A percentile compares a stretch with the other conserved stretches of the same genome.
phyloP scores from a whole-genome alignment of 345 rosid species.

The Punica granatum region DNA sequence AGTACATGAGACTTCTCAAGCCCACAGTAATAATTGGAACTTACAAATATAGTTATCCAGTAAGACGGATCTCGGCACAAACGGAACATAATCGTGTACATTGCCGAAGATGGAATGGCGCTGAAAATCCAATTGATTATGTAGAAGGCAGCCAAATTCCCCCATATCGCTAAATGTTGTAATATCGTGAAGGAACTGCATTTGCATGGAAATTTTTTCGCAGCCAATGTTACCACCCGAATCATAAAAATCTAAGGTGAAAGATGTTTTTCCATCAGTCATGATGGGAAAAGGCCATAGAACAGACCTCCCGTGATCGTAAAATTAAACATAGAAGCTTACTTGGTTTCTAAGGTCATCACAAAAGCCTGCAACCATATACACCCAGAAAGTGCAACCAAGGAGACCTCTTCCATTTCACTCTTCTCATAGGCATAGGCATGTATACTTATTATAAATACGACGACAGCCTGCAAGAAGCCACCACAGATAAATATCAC shows the following conservation, averaged over 20 bases:
- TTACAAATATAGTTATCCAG: slow-evolving; percentile 80
- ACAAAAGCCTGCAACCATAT: slow-evolving; percentile 99
- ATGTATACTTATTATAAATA: slow-evolving; percentile 76
- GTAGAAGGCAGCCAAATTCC: slow-evolving; percentile 74
- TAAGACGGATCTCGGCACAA: slow-evolving; percentile 76
- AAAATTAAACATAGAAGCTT: slow-evolving; percentile 16
- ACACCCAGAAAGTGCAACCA: slow-evolving; percentile 97
- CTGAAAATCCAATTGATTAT: slow-evolving; percentile 78
- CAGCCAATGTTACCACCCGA: background rate
- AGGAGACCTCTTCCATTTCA: slow-evolving; percentile 90
- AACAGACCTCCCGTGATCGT: background rate
- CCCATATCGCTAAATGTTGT: slow-evolving; percentile 94
- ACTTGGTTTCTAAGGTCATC: slow-evolving; percentile 90
- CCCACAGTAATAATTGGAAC: slow-evolving; percentile 10
- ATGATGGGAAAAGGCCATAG: too few relatives aligned
- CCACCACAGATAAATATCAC: background rate
- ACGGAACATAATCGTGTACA: slow-evolving; percentile 97
- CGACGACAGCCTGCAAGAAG: slow-evolving; percentile 75
- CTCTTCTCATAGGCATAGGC: slow-evolving; percentile 86
- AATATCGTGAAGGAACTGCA: slow-evolving; percentile 86
- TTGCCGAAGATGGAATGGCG: slow-evolving; percentile 73
- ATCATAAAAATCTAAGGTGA: background rate
- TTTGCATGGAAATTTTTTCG: slow-evolving; percentile 1
- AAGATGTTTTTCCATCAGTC: background rate
- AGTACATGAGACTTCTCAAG: background rate